These are phyloP conservation scores for Chaetomium cochliodes DNA, from an alignment of 495 filamentous ascomycete species.

Conservation along the genomic window DNA sequence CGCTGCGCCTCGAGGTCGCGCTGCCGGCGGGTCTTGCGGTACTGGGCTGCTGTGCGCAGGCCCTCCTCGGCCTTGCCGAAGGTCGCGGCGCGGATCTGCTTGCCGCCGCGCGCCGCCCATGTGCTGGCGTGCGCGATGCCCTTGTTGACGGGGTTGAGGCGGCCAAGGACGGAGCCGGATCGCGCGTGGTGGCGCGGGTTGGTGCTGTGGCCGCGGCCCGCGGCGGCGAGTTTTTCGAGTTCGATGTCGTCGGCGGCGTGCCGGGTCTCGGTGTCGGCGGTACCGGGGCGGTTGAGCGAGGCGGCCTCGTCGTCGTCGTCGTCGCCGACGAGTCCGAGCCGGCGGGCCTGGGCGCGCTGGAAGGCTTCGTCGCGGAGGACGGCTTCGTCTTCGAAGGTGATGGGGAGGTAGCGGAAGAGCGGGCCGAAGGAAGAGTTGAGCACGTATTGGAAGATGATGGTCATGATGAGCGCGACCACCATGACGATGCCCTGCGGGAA, in stretches of 20 bases:
- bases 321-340: conserved; percentile 54
- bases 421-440: conserved; percentile 85
- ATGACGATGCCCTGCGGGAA: conserved; percentile 86
- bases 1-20: conserved; percentile 67
- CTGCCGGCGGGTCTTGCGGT: conserved; percentile 42
- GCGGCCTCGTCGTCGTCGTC: conserved; percentile 40
- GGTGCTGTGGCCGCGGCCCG: conserved; percentile 1
- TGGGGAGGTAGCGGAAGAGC: conserved; percentile 83
- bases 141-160: conserved; percentile 45
- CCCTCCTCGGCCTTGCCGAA: conserved; percentile 44
- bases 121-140: conserved; percentile 47
- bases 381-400: conserved; percentile 94
- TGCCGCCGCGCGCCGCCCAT: conserved; percentile 49
- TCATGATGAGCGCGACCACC: conserved; percentile 70
- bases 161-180: conserved; percentile 21
- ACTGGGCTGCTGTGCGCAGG: conserved; percentile 38
- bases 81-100: conserved; percentile 42
- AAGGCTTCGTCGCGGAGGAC: conserved; percentile 87
- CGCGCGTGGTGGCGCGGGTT: conserved; percentile 26
- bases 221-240: conserved; percentile 44
- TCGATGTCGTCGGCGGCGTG: conserved; percentile 55
- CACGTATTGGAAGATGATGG: conserved; percentile 75
- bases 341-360: conserved; percentile 67
- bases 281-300: conserved; percentile 15
- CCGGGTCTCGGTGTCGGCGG: conserved; percentile 5